These are phyloP conservation scores for Cymbopogon flexuosus DNA, from an alignment of 202 grass and related monocot species.

Conservation along the genomic window DNA sequence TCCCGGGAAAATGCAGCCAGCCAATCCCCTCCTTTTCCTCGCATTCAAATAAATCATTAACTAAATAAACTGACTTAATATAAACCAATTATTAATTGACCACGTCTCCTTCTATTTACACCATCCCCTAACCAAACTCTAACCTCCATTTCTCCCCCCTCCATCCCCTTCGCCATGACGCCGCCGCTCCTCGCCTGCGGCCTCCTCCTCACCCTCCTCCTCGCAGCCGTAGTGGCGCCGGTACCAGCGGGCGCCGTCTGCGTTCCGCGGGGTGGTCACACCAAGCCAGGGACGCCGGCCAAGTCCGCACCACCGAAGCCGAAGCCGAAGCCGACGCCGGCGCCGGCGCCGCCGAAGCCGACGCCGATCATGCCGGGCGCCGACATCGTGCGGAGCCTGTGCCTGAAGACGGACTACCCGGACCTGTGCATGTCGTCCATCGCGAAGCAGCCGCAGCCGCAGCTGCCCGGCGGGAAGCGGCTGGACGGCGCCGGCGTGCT, in stretches of 20 bases:
- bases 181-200: neutral
- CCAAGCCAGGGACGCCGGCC: neutral
- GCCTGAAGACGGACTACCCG: slow-evolving; percentile 40
- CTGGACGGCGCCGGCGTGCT: slow-evolving; percentile 30
- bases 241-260: neutral
- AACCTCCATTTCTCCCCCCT: slow-evolving; percentile 11
- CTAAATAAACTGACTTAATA: neutral
- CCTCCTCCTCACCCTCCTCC: slow-evolving; percentile 12
- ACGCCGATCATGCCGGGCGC: neutral
- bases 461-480: neutral
- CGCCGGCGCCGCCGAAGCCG: neutral
- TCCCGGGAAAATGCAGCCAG: slow-evolving; percentile 21
- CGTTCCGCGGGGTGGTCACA: neutral
- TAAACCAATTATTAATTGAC: neutral
- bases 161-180: neutral
- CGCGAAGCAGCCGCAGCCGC: neutral
- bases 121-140: neutral
- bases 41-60: neutral
- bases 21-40: slow-evolving; percentile 21
- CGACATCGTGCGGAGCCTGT: slow-evolving; percentile 35
- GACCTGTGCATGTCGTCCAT: slow-evolving; percentile 30
- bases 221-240: neutral
- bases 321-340: neutral
- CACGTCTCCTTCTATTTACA: slow-evolving; percentile 12
- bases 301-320: neutral